phyloP scores from a whole-genome alignment of 768 basidiomycete genomes.

The Mycena pura region DNA sequence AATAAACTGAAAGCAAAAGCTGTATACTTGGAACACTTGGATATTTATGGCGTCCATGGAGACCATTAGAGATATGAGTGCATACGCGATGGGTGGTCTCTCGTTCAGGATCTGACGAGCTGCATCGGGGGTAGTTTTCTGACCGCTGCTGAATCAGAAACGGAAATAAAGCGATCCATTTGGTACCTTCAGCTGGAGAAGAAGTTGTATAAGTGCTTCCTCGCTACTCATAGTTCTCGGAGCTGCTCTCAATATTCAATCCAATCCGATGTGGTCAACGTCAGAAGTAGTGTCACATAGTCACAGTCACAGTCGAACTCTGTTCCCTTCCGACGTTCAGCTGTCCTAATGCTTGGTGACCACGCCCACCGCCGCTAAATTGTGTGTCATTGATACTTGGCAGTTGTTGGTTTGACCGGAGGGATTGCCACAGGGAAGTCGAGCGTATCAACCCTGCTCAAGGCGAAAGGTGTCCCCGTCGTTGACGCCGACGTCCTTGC shows the following conservation, averaged over 20 bases:
- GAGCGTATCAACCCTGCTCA: constrained; percentile 81
- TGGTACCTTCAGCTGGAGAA: constrained; percentile 73
- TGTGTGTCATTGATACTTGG: background rate
- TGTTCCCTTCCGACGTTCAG: too few species aligned
- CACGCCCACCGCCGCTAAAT: background rate
- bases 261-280: too few species aligned
- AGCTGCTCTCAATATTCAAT: too few species aligned
- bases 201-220: constrained; percentile 76
- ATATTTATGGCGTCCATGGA: constrained; percentile 76
- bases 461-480: constrained; percentile 73
- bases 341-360: constrained; percentile 29
- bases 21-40: constrained; percentile 72
- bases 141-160: constrained; percentile 8
- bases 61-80: constrained; percentile 79
- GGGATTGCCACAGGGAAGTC: constrained; percentile 98
- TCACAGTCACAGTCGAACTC: background rate
- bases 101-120: constrained; percentile 72
- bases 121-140: constrained; percentile 80
- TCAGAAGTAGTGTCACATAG: background rate
- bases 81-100: constrained; percentile 80
- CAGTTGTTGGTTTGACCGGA: constrained; percentile 94
- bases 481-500: constrained; percentile 94
- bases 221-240: too few species aligned
- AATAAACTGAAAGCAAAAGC: background rate
- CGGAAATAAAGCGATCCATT: background rate